Base-by-base conservation (phyloP, 306 rosid species). In the Prunus campanulata region DNA sequence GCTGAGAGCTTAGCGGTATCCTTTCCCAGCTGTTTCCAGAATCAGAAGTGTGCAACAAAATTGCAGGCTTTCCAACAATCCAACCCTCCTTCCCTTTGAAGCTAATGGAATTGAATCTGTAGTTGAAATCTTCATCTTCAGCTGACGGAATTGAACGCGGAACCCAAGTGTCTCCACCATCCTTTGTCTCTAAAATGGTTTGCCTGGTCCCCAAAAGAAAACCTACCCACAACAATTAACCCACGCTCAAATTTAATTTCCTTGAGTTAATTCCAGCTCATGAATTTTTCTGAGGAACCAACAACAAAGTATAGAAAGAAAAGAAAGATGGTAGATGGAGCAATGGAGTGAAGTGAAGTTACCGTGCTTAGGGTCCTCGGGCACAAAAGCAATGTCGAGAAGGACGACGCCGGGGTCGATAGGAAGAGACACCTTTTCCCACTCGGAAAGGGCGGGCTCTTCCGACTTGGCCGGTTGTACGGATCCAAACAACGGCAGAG, bases 351-450 rank as follows among this genome's bases (percentile, higher is more conserved):
- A 11, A 56, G 12, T 2, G 20, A 50, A 75, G 69, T 71, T 35
- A 90, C 98, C 97, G 54, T 87, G 98, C 79, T 75, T 85, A 8
- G 74, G 69, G 29, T 95, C 97, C 16, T 90, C 96, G 20, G 98
- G 97, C 6, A 95, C 98, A 79, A 95, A 95, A 52, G 97, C 96
- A 47, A 95, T 89, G 81, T 95, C 97, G 19, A 95, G 98, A 72
- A 92, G 98, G 52, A 95, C 98, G 13, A 95, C 98, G 60, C 98
- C 97, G 1, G 98, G 98, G 82, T 95, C 97, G 29, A 90, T 88
- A 11, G 97, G 97, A 6, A 95, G 97, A 77, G 78, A 88, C 5
- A 90, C 90, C 79, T 91, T 87, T 78, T 92, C 98, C 98, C 97
- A 95, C 68, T 95, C 97, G 0, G 98, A 83, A 6, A 95, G 90